These are phyloP conservation scores for Mortierella sp. DNA, from an alignment of 371 early-diverging fungal species.

Conservation along the genomic window DNA sequence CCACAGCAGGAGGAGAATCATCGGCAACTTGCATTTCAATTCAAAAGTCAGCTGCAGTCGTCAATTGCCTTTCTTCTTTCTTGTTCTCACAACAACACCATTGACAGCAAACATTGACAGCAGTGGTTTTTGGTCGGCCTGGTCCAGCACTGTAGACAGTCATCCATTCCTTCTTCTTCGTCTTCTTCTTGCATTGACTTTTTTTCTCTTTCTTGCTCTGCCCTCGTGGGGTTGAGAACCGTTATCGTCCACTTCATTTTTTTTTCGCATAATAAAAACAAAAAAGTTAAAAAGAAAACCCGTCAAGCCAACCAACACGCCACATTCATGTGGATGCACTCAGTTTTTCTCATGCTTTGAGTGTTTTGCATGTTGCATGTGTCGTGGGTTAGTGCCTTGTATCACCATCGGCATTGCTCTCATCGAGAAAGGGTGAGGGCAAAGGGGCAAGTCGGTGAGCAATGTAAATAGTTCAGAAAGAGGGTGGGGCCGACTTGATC, in stretches of 20 bases:
- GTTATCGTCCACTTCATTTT: constrained; percentile 4
- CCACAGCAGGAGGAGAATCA: neutral
- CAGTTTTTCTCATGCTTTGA: too few species aligned
- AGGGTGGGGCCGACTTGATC: too few species aligned
- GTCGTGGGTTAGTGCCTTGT: neutral
- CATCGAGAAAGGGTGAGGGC: neutral
- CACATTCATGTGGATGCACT: neutral
- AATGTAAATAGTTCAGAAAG: too few species aligned
- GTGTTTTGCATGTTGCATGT: neutral
- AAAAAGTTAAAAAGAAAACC: neutral
- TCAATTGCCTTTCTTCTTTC: constrained; percentile 4
- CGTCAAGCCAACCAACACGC: neutral
- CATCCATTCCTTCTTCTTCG: neutral
- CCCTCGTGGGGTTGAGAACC: neutral
- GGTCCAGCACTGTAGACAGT: neutral
- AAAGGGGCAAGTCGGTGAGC: neutral
- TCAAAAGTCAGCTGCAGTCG: constrained; percentile 10
- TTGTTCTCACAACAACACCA: neutral
- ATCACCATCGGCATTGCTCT: too few species aligned
- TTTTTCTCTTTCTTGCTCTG: neutral
- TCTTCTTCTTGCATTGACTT: neutral
- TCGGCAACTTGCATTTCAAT: neutral
- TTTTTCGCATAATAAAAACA: constrained; percentile 5
- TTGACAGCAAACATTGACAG: too few species aligned
- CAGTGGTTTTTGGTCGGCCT: neutral